Conservation (phyloP, 23 red algal genomes). For the Cyanidiococcus yangmingshanensis region DNA sequence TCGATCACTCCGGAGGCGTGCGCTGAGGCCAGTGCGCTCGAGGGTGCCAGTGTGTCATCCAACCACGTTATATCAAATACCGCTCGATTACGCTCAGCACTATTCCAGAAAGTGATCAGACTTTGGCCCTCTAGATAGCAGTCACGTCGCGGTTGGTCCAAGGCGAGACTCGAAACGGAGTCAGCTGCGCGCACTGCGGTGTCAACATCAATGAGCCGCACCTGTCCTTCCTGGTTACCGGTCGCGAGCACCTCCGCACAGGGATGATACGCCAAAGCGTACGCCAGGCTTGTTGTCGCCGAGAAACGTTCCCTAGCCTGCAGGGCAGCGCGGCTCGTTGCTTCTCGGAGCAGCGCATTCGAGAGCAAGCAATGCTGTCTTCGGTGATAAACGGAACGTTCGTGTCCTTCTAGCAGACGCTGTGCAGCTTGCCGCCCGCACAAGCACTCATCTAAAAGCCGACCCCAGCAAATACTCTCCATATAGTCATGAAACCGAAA, state of each 20-base stretch:
- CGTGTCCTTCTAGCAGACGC: not conserved
- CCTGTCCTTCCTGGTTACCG: not conserved
- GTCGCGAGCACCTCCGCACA: not conserved
- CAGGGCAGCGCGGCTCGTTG: not conserved
- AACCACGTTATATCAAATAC: conserved; percentile 7
- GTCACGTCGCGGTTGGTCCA: not conserved
- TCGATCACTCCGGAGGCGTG: not conserved
- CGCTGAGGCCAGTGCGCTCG: not conserved
- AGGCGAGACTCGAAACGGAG: not conserved
- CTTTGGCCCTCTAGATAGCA: not conserved
- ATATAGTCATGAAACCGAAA: not conserved
- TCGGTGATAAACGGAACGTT: not conserved
- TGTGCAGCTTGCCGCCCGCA: not conserved
- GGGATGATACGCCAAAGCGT: conserved; percentile 11
- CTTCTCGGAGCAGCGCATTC: not conserved
- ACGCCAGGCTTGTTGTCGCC: not conserved
- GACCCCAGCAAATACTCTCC: not conserved
- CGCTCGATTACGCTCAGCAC: not conserved
- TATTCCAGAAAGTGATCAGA: not conserved
- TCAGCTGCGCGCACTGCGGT: not conserved
- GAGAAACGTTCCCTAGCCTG: not conserved
- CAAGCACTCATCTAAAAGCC: not conserved
- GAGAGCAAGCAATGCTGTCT: not conserved
- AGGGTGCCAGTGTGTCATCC: not conserved
- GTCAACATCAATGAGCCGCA: conserved; percentile 3